phyloP scores from a whole-genome alignment of 176 grass and related monocot genomes.

The Lolium perenne region DNA sequence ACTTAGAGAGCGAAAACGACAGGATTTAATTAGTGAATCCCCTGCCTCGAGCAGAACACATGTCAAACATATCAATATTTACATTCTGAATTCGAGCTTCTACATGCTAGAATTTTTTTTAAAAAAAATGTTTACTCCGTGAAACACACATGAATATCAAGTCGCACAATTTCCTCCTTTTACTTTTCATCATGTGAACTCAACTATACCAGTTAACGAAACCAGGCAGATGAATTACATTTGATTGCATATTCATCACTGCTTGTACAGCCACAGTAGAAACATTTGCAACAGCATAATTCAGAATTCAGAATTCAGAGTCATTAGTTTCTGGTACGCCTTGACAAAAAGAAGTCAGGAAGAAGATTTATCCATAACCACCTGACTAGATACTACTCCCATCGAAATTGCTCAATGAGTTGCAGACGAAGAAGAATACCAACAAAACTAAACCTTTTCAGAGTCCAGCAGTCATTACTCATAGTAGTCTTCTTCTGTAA shows the following conservation, averaged over 20 bases:
- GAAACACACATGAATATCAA: background rate
- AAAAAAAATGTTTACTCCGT: background rate
- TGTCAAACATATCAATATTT: background rate
- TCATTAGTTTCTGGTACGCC: background rate
- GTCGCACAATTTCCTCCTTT: background rate
- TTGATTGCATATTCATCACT: background rate
- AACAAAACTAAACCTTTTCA: background rate
- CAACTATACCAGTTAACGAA: background rate
- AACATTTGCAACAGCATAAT: background rate
- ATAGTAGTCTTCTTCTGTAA: conserved; percentile 57
- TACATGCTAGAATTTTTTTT: background rate
- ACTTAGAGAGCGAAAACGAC: no score
- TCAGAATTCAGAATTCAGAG: background rate
- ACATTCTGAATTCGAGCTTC: background rate
- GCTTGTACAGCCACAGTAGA: background rate
- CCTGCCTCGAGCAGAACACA: background rate
- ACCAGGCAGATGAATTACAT: background rate
- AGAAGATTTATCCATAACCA: background rate
- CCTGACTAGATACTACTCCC: background rate
- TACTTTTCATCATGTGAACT: background rate
- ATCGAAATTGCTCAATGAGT: background rate
- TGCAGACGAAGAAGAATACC: conserved; percentile 1
- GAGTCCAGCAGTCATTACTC: conserved; percentile 16
- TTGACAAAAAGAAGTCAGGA: conserved; percentile 4
- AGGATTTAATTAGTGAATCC: background rate